A percentile compares a stretch with the other conserved stretches of the same genome.
Evolutionary conservation across 1,139 yeast genomes (phyloP).

Genomic region (Blastobotrys illinoisensis): DNA sequence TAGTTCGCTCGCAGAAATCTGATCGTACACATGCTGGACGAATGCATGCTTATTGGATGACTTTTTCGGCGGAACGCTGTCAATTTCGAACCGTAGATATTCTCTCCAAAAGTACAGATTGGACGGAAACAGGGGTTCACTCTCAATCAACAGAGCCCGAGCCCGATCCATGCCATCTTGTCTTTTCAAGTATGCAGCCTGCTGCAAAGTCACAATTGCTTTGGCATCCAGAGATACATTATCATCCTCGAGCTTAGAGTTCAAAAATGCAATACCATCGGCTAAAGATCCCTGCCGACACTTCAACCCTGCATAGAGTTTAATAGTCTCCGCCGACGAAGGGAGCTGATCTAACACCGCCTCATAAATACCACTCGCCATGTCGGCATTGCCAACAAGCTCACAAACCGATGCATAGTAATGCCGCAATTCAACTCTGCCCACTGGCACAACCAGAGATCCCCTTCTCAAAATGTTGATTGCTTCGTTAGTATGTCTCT

Average conservation of each 20-base stretch:
- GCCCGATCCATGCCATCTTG: not conserved
- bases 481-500: conserved; percentile 19
- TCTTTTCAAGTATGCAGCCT: not conserved
- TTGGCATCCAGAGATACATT: not conserved
- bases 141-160: not conserved
- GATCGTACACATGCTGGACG: conserved; percentile 6
- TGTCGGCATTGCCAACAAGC: conserved; percentile 24
- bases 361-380: conserved; percentile 27
- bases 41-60: conserved; percentile 3
- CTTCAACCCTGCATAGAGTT: conserved; percentile 13
- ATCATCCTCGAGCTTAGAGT: not conserved
- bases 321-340: conserved; percentile 27
- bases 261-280: not conserved
- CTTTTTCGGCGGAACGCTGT: conserved; percentile 11
- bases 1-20: conserved; percentile 15
- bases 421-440: conserved; percentile 31
- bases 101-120: conserved; percentile 28
- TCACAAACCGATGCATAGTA: conserved; percentile 32
- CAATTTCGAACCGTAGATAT: conserved; percentile 31
- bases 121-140: not conserved
- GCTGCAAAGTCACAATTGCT: not conserved
- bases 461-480: conserved; percentile 28
- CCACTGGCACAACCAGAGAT: conserved; percentile 29
- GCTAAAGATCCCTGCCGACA: conserved; percentile 2
- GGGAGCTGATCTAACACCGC: conserved; percentile 29